phyloP scores from a whole-genome alignment of 805 yeast genomes.

The Cyberlindnera xishuangbannaensis region DNA sequence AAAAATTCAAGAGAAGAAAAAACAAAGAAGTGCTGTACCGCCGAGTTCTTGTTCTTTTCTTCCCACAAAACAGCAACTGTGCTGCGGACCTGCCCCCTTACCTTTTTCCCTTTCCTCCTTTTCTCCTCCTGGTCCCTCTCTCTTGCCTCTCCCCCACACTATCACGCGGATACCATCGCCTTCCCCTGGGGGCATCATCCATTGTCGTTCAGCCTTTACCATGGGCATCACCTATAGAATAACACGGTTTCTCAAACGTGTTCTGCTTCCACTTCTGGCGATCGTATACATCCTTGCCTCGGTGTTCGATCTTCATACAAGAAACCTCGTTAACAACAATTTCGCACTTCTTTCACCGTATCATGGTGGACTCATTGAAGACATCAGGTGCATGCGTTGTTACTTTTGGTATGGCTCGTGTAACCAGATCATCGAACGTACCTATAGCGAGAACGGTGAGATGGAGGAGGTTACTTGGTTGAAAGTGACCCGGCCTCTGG shows the following conservation, averaged over 20 bases:
- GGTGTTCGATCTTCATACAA: constrained; percentile 17
- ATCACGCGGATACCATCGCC: too few species aligned
- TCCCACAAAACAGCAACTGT: too few species aligned
- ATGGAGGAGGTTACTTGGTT: constrained; percentile 20
- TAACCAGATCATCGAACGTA: constrained; percentile 20
- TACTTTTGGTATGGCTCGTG: constrained; percentile 28
- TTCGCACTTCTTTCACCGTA: constrained; percentile 18
- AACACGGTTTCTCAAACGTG: constrained; percentile 11
- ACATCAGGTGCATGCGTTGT: constrained; percentile 26
- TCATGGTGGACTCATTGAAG: constrained; percentile 27
- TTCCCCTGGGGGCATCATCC: too few species aligned
- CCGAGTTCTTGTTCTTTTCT: too few species aligned
- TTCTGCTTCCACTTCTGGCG: constrained; percentile 13
- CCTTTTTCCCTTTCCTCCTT: too few species aligned
- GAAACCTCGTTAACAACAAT: constrained; percentile 18
- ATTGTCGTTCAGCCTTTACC: too few species aligned
- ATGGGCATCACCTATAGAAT: constrained; percentile 5
- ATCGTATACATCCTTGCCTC: constrained; percentile 11
- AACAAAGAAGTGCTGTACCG: too few species aligned
- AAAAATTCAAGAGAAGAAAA: too few species aligned
- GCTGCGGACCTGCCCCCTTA: too few species aligned
- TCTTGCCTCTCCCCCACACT: too few species aligned
- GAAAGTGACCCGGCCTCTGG: constrained; percentile 22
- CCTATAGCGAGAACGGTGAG: constrained; percentile 1
- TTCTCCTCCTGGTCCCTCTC: too few species aligned